Evolutionary conservation across 2,329 filamentous ascomycete genomes (phyloP).

Genomic region (Cladosporium phlei): DNA sequence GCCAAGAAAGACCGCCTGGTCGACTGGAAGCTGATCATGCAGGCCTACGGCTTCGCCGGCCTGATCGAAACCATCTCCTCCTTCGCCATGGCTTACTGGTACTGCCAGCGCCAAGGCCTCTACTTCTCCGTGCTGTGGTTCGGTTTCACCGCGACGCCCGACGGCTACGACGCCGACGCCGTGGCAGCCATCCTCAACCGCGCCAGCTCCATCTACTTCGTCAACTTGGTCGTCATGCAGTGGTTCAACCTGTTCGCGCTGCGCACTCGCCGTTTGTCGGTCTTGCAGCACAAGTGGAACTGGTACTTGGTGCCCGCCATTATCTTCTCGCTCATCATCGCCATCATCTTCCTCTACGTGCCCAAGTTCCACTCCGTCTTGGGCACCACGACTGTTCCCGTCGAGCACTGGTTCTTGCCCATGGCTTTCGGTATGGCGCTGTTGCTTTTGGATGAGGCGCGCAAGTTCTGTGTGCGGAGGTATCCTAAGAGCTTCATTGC

Average conservation of each 20-base stretch:
- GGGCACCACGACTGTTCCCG: conserved; percentile 59
- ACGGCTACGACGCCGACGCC: conserved; percentile 48
- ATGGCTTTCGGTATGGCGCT: conserved; percentile 65
- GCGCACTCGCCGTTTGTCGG: conserved; percentile 54
- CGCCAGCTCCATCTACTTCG: conserved; percentile 71
- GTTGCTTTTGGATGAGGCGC: conserved; percentile 60
- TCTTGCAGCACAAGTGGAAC: conserved; percentile 73
- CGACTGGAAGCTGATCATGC: conserved; percentile 65
- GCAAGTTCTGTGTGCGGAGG: conserved; percentile 59
- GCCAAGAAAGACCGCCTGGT: conserved; percentile 67
- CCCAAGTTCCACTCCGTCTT: conserved; percentile 59
- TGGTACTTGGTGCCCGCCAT: conserved; percentile 66
- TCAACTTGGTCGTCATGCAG: conserved; percentile 77
- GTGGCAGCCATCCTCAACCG: conserved; percentile 55
- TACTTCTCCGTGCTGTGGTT: conserved; percentile 66
- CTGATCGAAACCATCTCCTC: conserved; percentile 42
- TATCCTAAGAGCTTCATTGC: conserved; percentile 56
- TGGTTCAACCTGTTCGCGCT: conserved; percentile 71
- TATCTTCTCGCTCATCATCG: conserved; percentile 62
- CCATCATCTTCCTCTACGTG: conserved; percentile 62
- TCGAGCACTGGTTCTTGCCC: conserved; percentile 72
- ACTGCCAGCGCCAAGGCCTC: conserved; percentile 49
- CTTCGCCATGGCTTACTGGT: conserved; percentile 46
- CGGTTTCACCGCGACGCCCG: conserved; percentile 53
- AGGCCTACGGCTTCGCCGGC: conserved; percentile 68